Percentiles rank a stretch among this genome's conserved stretches.
Conservation (phyloP, 257 asterid genomes). For the Gynochthodes officinalis region DNA sequence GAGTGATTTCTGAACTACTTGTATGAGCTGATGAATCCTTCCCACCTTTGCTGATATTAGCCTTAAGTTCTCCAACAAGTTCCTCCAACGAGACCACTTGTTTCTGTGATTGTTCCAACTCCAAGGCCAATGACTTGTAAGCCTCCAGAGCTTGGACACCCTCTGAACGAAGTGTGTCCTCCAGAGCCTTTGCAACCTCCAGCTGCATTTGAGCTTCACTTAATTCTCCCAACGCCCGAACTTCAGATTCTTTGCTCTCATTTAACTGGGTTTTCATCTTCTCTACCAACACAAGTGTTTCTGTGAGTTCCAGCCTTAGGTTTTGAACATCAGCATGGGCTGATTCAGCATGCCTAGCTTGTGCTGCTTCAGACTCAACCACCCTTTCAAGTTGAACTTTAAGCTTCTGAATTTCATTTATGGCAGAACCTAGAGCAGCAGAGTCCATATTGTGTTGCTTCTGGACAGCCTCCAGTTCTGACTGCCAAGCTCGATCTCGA, state of each 20-base stretch:
- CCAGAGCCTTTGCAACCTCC: constrained; percentile 49
- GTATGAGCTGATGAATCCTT: constrained; percentile 17
- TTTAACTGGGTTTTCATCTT: constrained; percentile 53
- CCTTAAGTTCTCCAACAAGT: constrained; percentile 44
- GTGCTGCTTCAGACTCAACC: constrained; percentile 63
- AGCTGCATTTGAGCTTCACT: constrained; percentile 51
- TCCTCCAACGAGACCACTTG: constrained; percentile 51
- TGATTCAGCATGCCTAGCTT: constrained; percentile 65
- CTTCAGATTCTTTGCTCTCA: constrained; percentile 61
- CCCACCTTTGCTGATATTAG: constrained; percentile 28
- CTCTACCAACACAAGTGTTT: constrained; percentile 56
- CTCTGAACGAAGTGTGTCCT: constrained; percentile 47
- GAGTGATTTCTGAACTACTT: constrained; percentile 7
- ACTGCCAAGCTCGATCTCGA: constrained; percentile 76
- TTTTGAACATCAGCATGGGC: constrained; percentile 58
- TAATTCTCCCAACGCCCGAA: constrained; percentile 51
- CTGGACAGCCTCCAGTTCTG: constrained; percentile 73
- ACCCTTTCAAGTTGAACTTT: constrained; percentile 53
- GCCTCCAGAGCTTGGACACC: constrained; percentile 41
- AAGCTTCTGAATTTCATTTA: constrained; percentile 74
- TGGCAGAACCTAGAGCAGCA: constrained; percentile 61
- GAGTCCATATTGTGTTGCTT: constrained; percentile 80
- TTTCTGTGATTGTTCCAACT: constrained; percentile 58
- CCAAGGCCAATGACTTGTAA: constrained; percentile 39
- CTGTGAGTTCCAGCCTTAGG: constrained; percentile 58